These are phyloP conservation scores for Inga oerstediana DNA, from an alignment of 306 rosid species.

Conservation along the genomic window DNA sequence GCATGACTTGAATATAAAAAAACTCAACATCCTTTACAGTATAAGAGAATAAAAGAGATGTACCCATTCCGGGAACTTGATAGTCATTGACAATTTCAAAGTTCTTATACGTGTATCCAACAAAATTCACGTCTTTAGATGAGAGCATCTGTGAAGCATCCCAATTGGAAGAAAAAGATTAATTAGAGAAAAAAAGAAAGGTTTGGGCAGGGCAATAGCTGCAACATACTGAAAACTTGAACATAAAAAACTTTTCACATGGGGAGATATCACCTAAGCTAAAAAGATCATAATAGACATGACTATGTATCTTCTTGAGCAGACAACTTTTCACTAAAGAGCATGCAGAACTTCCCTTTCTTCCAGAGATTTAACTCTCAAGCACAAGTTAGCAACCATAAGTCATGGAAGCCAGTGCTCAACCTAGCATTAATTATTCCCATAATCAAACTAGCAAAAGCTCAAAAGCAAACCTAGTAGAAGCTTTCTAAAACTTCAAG, in stretches of 20 bases:
- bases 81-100: conserved; percentile 95
- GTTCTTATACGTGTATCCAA: conserved; percentile 95
- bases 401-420: background rate
- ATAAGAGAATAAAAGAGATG: conserved; percentile 19
- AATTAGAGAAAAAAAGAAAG: background rate
- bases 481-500: background rate
- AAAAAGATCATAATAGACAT: background rate
- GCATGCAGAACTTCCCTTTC: background rate
- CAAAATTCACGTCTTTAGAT: conserved; percentile 92
- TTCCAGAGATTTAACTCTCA: background rate
- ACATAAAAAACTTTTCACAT: background rate
- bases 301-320: background rate
- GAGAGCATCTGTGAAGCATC: conserved; percentile 81
- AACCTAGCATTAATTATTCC: background rate
- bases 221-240: background rate
- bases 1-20: background rate
- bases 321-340: background rate
- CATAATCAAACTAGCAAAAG: background rate
- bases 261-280: background rate
- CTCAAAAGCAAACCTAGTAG: background rate
- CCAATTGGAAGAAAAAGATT: conserved; percentile 21
- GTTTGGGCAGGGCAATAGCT: background rate
- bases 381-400: background rate
- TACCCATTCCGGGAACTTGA: conserved; percentile 98
- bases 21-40: background rate